Evolutionary conservation across 257 asterid genomes (phyloP), one percentile per base, ranked within the genome.

Genomic region (Anisodus acutangulus): DNA sequence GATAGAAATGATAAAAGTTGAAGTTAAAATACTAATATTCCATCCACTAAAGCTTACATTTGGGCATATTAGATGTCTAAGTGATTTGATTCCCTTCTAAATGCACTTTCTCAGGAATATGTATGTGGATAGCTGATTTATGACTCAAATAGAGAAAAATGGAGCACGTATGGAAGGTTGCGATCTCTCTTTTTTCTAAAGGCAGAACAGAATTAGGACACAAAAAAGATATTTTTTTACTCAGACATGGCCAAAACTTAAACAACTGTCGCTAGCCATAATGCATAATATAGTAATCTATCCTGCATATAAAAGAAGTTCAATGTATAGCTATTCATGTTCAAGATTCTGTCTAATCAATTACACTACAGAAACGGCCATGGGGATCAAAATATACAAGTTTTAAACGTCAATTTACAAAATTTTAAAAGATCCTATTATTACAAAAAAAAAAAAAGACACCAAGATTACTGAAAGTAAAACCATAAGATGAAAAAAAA

Each of bases 1-100:
- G 54, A 0, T 16, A 39, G n/a, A 69, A 19, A 69, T 39, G 53
- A 71, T 45, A 5, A 39, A 69, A 72, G 80, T 47, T 41, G 19
- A 11, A 19, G 39, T 35, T 2, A 72, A 51, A 72, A 72, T 47
- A 72, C 59, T 72, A 72, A 19, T 19, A 51, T 9, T 39, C 51
- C 51, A 68, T 15, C 78, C 26, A n/a, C 26, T 5, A 39, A 39
- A 69, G 78, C 78, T 69, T 12, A 69, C 7, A 16, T 69, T 39
- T 69, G 7, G 51, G 53, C 53, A 69, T 39, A 69, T 69, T 15
- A 69, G 78, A 69, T 69, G 78, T 68, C 78, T 39, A 68, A 39
- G 78, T 39, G 51, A 69, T 15, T 13, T 69, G 78, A 69, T 37
- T 69, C 53, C 78, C 45, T 69, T 39, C 22, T 39, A 8, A 39